These are phyloP conservation scores for Fusarium torulosum DNA, from an alignment of 2,329 filamentous ascomycete genomes.

Conservation along the genomic window DNA sequence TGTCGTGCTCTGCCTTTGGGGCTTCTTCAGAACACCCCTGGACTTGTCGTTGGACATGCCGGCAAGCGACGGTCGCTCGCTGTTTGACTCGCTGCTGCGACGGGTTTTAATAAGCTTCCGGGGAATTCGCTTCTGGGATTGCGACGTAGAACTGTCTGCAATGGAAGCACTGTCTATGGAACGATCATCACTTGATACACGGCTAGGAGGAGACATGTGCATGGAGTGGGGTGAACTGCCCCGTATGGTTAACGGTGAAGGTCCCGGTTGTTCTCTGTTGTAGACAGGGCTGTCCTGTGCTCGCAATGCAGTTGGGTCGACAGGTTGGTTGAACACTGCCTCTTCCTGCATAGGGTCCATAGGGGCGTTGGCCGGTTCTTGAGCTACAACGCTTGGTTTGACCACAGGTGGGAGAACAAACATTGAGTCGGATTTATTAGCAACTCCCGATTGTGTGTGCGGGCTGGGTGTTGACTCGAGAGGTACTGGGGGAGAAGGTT, in stretches of 20 bases:
- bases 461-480: constrained; percentile 17
- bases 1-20: constrained; percentile 49
- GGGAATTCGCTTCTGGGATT: constrained; percentile 53
- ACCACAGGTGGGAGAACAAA: constrained; percentile 20
- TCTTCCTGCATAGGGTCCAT: constrained; percentile 51
- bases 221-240: constrained; percentile 43
- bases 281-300: constrained; percentile 48
- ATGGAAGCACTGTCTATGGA: constrained; percentile 48
- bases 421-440: constrained; percentile 23
- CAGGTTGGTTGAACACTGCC: constrained; percentile 52
- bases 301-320: constrained; percentile 45
- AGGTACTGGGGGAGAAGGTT: constrained; percentile 12
- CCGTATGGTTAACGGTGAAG: constrained; percentile 40
- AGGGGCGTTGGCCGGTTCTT: constrained; percentile 22
- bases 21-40: constrained; percentile 56
- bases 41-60: constrained; percentile 31
- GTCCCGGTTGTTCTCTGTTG: constrained; percentile 34
- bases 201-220: constrained; percentile 44
- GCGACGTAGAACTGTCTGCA: constrained; percentile 40
- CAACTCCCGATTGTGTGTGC: constrained; percentile 14
- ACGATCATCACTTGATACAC: constrained; percentile 53
- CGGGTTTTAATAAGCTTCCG: constrained; percentile 59
- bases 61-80: constrained; percentile 47
- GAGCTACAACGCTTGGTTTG: constrained; percentile 9
- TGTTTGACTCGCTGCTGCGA: constrained; percentile 52